Evolutionary conservation across 176 grass and related monocot species (phyloP).

Genomic region (Paspalum vaginatum): DNA sequence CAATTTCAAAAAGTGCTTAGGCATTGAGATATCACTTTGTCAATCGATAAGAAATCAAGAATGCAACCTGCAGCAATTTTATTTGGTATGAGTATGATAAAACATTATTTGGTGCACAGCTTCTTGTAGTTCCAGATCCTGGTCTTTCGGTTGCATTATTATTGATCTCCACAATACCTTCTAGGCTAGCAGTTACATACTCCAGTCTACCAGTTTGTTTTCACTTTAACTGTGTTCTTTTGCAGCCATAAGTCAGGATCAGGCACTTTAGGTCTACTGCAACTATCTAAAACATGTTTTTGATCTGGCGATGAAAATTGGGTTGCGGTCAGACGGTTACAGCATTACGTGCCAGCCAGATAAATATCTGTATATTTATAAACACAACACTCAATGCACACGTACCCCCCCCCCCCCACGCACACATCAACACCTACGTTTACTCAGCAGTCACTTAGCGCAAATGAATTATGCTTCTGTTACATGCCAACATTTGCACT

Average conservation of each 20-base stretch:
- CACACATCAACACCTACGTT: not conserved
- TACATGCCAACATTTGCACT: not conserved
- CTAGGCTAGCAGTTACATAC: not conserved
- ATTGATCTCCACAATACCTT: not conserved
- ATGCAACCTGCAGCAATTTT: not conserved
- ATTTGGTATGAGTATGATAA: no score
- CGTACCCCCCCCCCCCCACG: no score
- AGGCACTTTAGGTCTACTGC: not conserved
- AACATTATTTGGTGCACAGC: not conserved
- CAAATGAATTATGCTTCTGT: not conserved
- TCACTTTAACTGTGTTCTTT: not conserved
- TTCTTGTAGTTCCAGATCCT: not conserved
- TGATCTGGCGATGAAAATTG: not conserved
- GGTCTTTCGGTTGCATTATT: not conserved
- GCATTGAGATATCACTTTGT: not conserved
- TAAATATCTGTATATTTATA: not conserved
- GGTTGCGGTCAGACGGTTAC: not conserved
- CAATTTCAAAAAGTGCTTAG: not conserved
- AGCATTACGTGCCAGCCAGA: not conserved
- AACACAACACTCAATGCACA: not conserved
- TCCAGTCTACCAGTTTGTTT: not conserved
- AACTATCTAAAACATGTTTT: not conserved
- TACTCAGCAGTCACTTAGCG: not conserved
- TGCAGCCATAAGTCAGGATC: not conserved
- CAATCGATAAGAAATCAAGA: conserved; percentile 3